These are phyloP conservation scores for Boeremia lycopersici DNA, from an alignment of 2,329 filamentous ascomycete species.

Conservation along the genomic window DNA sequence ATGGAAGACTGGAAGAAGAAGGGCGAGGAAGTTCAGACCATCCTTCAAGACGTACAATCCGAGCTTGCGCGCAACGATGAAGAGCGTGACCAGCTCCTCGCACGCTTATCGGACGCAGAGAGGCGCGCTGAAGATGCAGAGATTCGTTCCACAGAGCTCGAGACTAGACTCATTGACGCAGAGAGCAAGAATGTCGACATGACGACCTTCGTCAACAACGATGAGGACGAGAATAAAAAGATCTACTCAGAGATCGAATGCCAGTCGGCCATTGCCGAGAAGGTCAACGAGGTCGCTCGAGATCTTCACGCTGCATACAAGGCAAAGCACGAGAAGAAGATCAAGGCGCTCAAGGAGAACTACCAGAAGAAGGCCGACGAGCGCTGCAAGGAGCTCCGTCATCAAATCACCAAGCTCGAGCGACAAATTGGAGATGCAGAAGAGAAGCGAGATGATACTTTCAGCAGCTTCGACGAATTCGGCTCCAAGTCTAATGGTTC, in stretches of 20 bases:
- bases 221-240: constrained; percentile 45
- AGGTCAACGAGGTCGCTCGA: constrained; percentile 73
- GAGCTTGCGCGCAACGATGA: constrained; percentile 78
- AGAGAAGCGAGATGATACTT: constrained; percentile 67
- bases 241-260: constrained; percentile 52
- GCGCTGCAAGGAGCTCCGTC: constrained; percentile 78
- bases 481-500: constrained; percentile 10
- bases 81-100: constrained; percentile 80
- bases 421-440: constrained; percentile 78
- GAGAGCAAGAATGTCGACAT: constrained; percentile 77
- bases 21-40: constrained; percentile 81
- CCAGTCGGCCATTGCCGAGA: constrained; percentile 80
- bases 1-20: constrained; percentile 84
- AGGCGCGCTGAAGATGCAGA: constrained; percentile 76
- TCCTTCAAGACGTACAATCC: constrained; percentile 78
- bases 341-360: constrained; percentile 80
- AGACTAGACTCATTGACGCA: constrained; percentile 51
- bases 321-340: constrained; percentile 95
- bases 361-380: constrained; percentile 91
- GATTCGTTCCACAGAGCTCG: constrained; percentile 74
- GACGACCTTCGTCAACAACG: constrained; percentile 57
- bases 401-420: constrained; percentile 69
- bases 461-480: constrained; percentile 58
- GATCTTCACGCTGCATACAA: constrained; percentile 95
- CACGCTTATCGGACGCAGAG: constrained; percentile 75